Conservation (phyloP, 2,329 filamentous ascomycete genomes). For the Colletotrichum melonis region DNA sequence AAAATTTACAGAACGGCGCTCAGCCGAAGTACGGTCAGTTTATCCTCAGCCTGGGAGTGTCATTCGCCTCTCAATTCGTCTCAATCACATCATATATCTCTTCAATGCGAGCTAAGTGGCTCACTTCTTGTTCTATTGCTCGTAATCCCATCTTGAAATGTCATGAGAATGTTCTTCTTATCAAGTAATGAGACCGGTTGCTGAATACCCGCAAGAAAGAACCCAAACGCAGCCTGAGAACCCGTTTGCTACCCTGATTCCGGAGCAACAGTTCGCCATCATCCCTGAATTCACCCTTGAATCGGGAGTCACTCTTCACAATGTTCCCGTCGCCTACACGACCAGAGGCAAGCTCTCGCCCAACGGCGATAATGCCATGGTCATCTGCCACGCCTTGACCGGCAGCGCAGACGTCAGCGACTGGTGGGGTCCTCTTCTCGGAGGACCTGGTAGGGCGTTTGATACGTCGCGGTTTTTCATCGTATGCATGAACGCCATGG, state of each 20-base stretch:
- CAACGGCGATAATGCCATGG: constrained; percentile 74
- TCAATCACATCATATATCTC: background rate
- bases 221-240: constrained; percentile 84
- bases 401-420: constrained; percentile 87
- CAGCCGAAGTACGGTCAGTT: constrained; percentile 48
- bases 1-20: constrained; percentile 36
- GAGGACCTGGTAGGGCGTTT: constrained; percentile 81
- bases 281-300: constrained; percentile 93
- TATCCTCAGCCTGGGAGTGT: background rate
- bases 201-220: constrained; percentile 77
- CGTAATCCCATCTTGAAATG: background rate
- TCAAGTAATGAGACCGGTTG: constrained; percentile 52
- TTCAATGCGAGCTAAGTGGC: background rate
- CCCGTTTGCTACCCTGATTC: constrained; percentile 86
- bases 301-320: constrained; percentile 84
- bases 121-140: background rate
- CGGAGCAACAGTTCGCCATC: constrained; percentile 87
- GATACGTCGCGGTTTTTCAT: constrained; percentile 87
- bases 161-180: background rate
- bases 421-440: constrained; percentile 89
- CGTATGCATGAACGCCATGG: constrained; percentile 86
- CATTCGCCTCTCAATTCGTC: constrained; percentile 1
- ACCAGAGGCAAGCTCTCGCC: constrained; percentile 71
- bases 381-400: constrained; percentile 86
- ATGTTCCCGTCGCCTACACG: constrained; percentile 79